Conservation (phyloP, 768 basidiomycete genomes). For the Psilocybe sp. region DNA sequence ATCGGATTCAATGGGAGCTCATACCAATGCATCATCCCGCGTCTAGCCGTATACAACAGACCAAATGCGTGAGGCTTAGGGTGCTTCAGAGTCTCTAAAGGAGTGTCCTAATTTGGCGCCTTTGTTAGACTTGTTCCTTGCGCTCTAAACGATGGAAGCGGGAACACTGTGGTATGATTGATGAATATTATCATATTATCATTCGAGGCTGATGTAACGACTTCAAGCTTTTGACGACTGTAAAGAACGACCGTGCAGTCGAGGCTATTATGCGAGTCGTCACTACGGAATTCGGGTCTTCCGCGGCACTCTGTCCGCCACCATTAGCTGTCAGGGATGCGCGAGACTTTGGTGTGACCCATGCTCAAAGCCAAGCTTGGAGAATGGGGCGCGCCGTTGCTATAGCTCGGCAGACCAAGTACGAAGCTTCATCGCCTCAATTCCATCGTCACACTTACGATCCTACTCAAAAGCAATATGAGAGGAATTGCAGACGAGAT, state of each 20-base stretch:
- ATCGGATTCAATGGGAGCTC: no score
- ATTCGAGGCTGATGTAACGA: no score
- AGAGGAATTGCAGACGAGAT: conserved; percentile 23
- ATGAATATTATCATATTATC: no score
- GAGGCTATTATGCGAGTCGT: conserved; percentile 45
- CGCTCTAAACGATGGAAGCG: conserved; percentile 27
- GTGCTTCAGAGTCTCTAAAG: no score
- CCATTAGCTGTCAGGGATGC: conserved; percentile 36
- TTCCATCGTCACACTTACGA: no score
- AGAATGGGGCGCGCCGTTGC: conserved; percentile 58
- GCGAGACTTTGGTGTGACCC: conserved; percentile 40
- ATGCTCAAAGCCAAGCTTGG: conserved; percentile 61
- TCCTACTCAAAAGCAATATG: conserved; percentile 29
- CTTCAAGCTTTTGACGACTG: conserved; percentile 40
- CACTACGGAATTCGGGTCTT: conserved; percentile 52
- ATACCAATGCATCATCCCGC: no score
- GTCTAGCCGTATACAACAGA: conserved; percentile 30
- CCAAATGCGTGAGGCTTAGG: conserved; percentile 26
- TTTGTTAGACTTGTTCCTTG: conserved; percentile 23
- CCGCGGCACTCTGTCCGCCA: conserved; percentile 40
- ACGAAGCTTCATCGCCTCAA: not conserved
- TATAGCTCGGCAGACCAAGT: conserved; percentile 35
- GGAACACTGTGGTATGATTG: conserved; percentile 27
- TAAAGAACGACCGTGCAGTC: conserved; percentile 38
- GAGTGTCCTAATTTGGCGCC: not conserved